Conservation (phyloP, 441 rosid genomes). For the Corymbia calophylla region DNA sequence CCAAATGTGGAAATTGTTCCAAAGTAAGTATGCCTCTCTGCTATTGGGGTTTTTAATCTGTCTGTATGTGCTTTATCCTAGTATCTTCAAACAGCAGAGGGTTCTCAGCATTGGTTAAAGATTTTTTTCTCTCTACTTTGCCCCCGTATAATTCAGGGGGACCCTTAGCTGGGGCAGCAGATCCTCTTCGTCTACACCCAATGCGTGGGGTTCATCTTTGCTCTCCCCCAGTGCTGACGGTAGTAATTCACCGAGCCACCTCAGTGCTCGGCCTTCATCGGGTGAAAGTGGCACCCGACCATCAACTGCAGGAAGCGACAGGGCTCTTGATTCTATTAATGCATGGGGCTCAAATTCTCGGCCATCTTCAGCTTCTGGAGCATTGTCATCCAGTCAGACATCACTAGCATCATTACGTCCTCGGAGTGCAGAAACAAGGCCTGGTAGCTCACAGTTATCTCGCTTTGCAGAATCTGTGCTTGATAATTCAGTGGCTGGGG, state of each 20-base stretch:
- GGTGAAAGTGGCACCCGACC: conserved; percentile 94
- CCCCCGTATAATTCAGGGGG: conserved; percentile 40
- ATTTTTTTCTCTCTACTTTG: not conserved
- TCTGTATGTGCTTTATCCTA: not conserved
- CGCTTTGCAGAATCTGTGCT: conserved; percentile 82
- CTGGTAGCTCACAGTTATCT: conserved; percentile 94
- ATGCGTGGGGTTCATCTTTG: conserved; percentile 86
- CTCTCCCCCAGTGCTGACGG: conserved; percentile 69
- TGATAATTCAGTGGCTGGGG: conserved; percentile 53
- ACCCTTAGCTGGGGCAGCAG: conserved; percentile 95
- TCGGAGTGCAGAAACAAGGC: conserved; percentile 97
- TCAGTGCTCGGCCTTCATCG: conserved; percentile 91
- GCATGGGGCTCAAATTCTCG: conserved; percentile 83
- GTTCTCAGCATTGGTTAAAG: not conserved
- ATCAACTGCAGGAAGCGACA: conserved; percentile 90
- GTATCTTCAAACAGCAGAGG: not conserved
- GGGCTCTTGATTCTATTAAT: conserved; percentile 48
- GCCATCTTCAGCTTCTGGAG: conserved; percentile 97
- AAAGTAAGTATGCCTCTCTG: conserved; percentile 57
- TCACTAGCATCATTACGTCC: conserved; percentile 70
- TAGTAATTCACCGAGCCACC: conserved; percentile 77
- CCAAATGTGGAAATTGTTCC: conserved; percentile 98
- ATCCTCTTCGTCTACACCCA: conserved; percentile 59
- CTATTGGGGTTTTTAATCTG: not conserved
- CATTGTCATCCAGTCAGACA: conserved; percentile 64